Evolutionary conservation across 495 filamentous ascomycete species (phyloP), one percentile per base, ranked within the genome.

Genomic region (Beverwykella pulmonaria): DNA sequence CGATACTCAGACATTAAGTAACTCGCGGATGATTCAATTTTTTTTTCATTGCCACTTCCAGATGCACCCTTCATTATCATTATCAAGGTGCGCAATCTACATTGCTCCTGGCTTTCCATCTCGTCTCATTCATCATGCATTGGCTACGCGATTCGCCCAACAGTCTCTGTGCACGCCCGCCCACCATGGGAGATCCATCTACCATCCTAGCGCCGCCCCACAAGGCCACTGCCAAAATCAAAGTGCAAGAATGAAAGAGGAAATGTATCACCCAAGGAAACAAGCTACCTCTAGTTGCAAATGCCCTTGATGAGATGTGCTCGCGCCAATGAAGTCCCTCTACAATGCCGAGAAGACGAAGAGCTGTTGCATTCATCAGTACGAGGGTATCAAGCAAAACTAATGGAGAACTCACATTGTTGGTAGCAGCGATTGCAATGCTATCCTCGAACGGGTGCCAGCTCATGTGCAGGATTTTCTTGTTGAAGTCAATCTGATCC

Each of bases 391-490:
- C 67, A 79, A 73, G 59, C 64, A 48, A 27, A 22, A 57, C 19
- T 34, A 9, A 61, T 53, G 49, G 44, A 5, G 46, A 15, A 84
- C 92, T 89, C 79, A 98, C 94, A 79, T 98, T 98, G 82, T 98
- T 98, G 65, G 94, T 98, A 53, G 94, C 94, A 63, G 94, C 94
- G 83, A 98, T 98, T 47, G 94, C 94, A 82, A 98, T 98, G 79
- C 93, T 97, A 81, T 98, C 94, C 81, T 98, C 94, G 75, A 92
- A 97, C 52, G 94, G 94, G 87, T 98, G 94, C 94, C 94, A 98
- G 80, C 94, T 98, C 94, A 98, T 98, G 77, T 98, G 94, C 76
- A 98, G 75, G 76, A 98, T 98, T 87, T 98, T 98, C 88, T 98
- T 98, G 84, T 98, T 98, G 81, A 98, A 98, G 76, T 98, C 94